Evolutionary conservation across 768 basidiomycete genomes (phyloP), one percentile per base, ranked within the genome.

Genomic region (Heimioporus sp.): DNA sequence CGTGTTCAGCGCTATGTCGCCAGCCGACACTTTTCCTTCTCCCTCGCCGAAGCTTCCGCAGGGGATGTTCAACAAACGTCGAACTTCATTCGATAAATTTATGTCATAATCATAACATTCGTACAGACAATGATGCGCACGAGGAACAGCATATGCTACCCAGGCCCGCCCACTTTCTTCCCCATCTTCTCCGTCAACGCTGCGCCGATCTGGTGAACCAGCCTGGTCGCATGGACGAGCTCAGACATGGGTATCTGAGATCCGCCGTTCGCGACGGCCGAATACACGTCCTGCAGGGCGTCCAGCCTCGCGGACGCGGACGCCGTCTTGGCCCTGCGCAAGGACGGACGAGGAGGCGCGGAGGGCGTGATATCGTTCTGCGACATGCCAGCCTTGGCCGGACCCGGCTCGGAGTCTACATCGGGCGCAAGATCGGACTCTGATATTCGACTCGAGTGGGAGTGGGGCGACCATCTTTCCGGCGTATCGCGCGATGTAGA

Each of bases 181-280:
- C 62, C 62, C 60, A 82, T 69, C 57, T 76, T 72, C 53, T 78
- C 76, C 30, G 74, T 78, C 52, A 83, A 57, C 30, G 70, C 69
- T 15, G 69, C 66, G 36, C 76, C 75, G 16, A 84, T 76, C 57
- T 73, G 69, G 54, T 78, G 72, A 5, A 77, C 73, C 30, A 81
- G 56, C 34, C 60, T 68, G 16, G 74, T 72, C 10, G 78, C 79
- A 24, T 75, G 73, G 13, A 78, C 55, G 13, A 83, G 70, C 54
- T 82, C 80, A 20, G 77, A 67, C 21, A 77, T 65, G 15, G 77
- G 71, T 31, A 78, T 69, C 51, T 83, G 81, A 17, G 80, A 80
- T 9, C 66, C 74, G 10, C 73, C 73, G 12, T 71, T 68, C 9
- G 67, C 55, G 13, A 83, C 58, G 11, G 73, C 72, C 10, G 72